Evolutionary conservation across 2,329 filamentous ascomycete species (phyloP), one percentile per base, ranked within the genome.

Genomic region (Penicillium aurantiogriseum): DNA sequence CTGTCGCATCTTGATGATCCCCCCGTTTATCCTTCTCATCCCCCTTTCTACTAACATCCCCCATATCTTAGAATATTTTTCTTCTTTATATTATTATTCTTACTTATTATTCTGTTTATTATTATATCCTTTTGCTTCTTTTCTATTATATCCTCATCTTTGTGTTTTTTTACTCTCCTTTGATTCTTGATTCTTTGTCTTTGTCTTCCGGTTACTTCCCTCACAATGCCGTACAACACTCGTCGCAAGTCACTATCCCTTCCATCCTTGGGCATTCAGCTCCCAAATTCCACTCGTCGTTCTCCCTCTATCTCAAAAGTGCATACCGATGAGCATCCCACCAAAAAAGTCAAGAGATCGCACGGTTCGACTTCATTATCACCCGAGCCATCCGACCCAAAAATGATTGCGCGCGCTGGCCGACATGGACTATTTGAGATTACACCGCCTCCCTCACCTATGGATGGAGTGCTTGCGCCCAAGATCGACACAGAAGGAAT

Each of bases 231-330:
- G 72, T 97, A 97, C 83, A 96, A 97, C 78, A 97, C 93, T 67
- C 90, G 93, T 78, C 88, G 92, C 77, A 97, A 97, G 82, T 96
- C 92, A 72, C 81, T 99, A 66, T 97, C 92, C 62, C 82, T 97
- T 71, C 90, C 91, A 59, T 95, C 92, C 66, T 84, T 97, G 69
- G 94, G 94, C 74, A 96, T 97, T 69, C 90, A 94, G 70, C 82
- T 97, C 53, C 86, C 86, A 54, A 82, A 81, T 68, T 76, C 79
- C 62, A 82, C 82, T 63, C 81, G 83, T 71, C 83, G 84, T 67
- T 84, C 83, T 71, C 81, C 81, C 63, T 83, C 83, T 63, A 75
- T 80, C 63, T 88, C 90, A 63, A 85, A 88, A 69, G 81, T 83
- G 67, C 78, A 84, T 62, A 71, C 78, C 70, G 76, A 88, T 81